These are phyloP conservation scores for Erodium maritimum DNA, from an alignment of 345 rosid species.

Conservation along the genomic window DNA sequence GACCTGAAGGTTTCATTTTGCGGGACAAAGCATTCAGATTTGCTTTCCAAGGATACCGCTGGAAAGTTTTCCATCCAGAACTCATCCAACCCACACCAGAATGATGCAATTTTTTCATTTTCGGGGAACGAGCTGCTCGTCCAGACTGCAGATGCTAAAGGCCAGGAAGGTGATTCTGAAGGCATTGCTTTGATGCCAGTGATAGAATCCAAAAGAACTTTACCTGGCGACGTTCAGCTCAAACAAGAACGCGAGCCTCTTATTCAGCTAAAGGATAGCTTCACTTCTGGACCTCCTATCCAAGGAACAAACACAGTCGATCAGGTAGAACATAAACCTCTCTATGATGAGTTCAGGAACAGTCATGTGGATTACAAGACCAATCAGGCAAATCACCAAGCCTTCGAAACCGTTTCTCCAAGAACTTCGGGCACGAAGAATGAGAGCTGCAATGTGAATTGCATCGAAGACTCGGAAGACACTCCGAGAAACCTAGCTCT, in stretches of 20 bases:
- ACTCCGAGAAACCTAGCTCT: slow-evolving; percentile 21
- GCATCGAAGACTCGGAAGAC: slow-evolving; percentile 26
- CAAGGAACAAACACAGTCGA: too few species aligned
- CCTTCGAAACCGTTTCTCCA: slow-evolving; percentile 21
- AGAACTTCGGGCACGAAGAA: slow-evolving; percentile 19
- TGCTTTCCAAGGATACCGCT: slow-evolving; percentile 32
- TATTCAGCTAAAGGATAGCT: slow-evolving; percentile 25
- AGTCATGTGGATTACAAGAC: too few species aligned
- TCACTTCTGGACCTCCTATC: slow-evolving; percentile 16
- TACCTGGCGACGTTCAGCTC: slow-evolving; percentile 31
- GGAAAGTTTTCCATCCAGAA: slow-evolving; percentile 28
- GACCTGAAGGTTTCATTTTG: slow-evolving; percentile 31
- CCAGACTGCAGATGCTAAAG: too few species aligned
- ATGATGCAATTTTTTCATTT: slow-evolving; percentile 31
- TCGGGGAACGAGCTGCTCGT: slow-evolving; percentile 25
- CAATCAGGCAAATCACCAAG: too few species aligned
- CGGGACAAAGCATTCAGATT: slow-evolving; percentile 51
- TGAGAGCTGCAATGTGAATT: slow-evolving; percentile 25
- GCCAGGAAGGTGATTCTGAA: slow-evolving; percentile 36
- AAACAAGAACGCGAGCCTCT: slow-evolving; percentile 29
- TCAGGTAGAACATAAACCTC: slow-evolving; percentile 26
- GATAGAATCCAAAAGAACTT: slow-evolving; percentile 30
- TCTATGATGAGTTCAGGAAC: slow-evolving; percentile 21
- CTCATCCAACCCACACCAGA: slow-evolving; percentile 21
- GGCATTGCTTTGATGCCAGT: slow-evolving; percentile 24